Evolutionary conservation across 495 filamentous ascomycete species (phyloP).

Genomic region (Podospora didyma): DNA sequence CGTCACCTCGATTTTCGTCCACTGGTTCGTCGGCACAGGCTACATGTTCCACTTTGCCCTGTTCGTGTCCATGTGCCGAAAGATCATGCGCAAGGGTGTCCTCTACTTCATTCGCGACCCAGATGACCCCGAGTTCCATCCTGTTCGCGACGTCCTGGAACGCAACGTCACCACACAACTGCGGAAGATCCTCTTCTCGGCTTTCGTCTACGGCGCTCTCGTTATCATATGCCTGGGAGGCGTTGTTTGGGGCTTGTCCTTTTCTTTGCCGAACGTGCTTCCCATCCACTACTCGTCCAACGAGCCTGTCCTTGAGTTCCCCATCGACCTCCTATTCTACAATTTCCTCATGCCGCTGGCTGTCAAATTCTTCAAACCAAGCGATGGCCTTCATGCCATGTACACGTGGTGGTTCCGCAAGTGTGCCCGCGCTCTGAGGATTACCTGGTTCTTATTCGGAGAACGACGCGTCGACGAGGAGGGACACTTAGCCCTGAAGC

Average conservation of each 20-base stretch:
- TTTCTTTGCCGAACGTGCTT: conserved; percentile 62
- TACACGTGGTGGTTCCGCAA: conserved; percentile 96
- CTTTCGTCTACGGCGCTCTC: conserved; percentile 88
- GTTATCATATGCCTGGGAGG: conserved; percentile 92
- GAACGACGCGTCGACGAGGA: conserved; percentile 79
- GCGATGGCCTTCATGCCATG: conserved; percentile 73
- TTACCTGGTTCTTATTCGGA: conserved; percentile 91
- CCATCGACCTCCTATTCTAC: conserved; percentile 90
- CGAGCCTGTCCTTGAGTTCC: conserved; percentile 88
- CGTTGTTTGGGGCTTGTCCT: conserved; percentile 87
- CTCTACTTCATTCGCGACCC: conserved; percentile 98
- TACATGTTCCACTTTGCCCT: conserved; percentile 99
- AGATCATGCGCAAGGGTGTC: conserved; percentile 91
- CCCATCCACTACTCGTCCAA: conserved; percentile 91
- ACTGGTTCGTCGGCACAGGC: conserved; percentile 98
- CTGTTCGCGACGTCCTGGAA: conserved; percentile 94
- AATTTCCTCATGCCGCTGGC: conserved; percentile 90
- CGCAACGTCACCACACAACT: conserved; percentile 89
- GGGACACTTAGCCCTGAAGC: conserved; percentile 44
- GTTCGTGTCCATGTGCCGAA: conserved; percentile 98
- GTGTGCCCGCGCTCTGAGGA: conserved; percentile 73
- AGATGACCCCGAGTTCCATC: conserved; percentile 97
- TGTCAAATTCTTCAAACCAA: conserved; percentile 76
- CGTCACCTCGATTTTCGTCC: conserved; percentile 85
- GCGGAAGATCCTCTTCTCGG: conserved; percentile 93